Evolutionary conservation across 306 rosid species (phyloP), one percentile per base, ranked within the genome.

Genomic region (Oemleria cerasiformis): DNA sequence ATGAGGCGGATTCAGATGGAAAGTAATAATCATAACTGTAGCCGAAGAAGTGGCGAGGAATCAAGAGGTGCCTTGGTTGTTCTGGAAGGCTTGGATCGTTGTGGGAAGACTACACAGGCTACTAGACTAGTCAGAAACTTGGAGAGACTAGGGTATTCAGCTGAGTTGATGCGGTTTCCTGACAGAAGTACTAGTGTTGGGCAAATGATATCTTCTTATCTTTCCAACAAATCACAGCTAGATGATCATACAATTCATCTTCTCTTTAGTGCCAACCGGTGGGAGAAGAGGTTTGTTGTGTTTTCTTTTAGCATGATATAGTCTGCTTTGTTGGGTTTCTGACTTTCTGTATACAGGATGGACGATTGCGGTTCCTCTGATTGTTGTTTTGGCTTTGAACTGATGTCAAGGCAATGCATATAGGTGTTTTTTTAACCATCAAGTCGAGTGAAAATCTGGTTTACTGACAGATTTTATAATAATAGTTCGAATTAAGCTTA

Each of bases 201-300:
- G 73, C 84, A 91, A 84, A 91, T 89, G 96, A 89, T 94, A 82
- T 91, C 96, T 70, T 77, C 96, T 14, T 94, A 91, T 81, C 98
- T 94, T 73, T 77, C 84, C 15, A 91, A 91, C 51, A 50, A 90
- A 54, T 94, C 99, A 0, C 92, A 94, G 73, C 82, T 87, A 70
- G 97, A 94, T 75, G 99, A 94, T 77, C 96, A 23, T 63, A 76
- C 96, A 3, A 79, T 94, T 68, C 97, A 94, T 81, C 96, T 91
- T 51, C 98, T 94, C 73, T 94, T 94, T 66, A 94, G 97, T 64
- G 97, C 98, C 48, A 94, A 94, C 72, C 92, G 98, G 45, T 94
- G 98, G 98, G 98, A 94, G 79, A 94, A 87, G 76, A 91, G 97
- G 97, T 94, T 81, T 7, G 80, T 41, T 63, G 23, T 54, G 41